Conservation (phyloP, 2,329 filamentous ascomycete species). For the Helotiales sp. region DNA sequence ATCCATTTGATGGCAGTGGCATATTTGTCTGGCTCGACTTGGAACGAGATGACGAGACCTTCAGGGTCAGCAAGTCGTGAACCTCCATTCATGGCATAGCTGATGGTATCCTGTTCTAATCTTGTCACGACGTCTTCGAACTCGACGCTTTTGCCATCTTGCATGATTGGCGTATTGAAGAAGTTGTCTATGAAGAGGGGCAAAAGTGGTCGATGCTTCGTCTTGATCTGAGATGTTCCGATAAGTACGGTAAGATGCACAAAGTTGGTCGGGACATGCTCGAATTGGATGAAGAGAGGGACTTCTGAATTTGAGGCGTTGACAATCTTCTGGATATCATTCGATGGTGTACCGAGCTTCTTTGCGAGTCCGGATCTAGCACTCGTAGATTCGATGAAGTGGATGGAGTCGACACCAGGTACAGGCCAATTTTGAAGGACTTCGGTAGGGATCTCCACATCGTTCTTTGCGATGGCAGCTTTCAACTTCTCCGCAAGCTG, state of each 20-base stretch:
- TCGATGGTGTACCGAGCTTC: constrained; percentile 65
- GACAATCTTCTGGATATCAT: constrained; percentile 72
- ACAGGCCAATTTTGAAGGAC: constrained; percentile 82
- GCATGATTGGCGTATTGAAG: constrained; percentile 85
- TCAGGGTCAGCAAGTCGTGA: constrained; percentile 74
- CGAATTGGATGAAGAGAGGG: constrained; percentile 95
- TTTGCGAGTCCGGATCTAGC: constrained; percentile 80
- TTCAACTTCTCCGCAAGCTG: constrained; percentile 75
- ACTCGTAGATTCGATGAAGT: constrained; percentile 87
- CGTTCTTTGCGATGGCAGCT: constrained; percentile 83
- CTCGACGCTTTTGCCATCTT: constrained; percentile 72
- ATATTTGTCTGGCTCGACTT: constrained; percentile 88
- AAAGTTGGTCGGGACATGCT: constrained; percentile 91
- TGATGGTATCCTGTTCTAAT: constrained; percentile 87
- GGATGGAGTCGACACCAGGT: constrained; percentile 84
- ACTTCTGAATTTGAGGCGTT: constrained; percentile 63
- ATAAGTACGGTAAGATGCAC: constrained; percentile 81
- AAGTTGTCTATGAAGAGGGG: constrained; percentile 87
- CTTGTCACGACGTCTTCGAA: constrained; percentile 93
- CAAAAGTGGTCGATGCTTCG: constrained; percentile 82
- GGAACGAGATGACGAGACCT: constrained; percentile 77
- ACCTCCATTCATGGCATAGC: constrained; percentile 72
- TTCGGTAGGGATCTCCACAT: constrained; percentile 78
- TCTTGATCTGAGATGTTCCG: constrained; percentile 73
- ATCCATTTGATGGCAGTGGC: constrained; percentile 80